Conservation (phyloP, 208 protist genomes). For the Leishmania braziliensis region DNA sequence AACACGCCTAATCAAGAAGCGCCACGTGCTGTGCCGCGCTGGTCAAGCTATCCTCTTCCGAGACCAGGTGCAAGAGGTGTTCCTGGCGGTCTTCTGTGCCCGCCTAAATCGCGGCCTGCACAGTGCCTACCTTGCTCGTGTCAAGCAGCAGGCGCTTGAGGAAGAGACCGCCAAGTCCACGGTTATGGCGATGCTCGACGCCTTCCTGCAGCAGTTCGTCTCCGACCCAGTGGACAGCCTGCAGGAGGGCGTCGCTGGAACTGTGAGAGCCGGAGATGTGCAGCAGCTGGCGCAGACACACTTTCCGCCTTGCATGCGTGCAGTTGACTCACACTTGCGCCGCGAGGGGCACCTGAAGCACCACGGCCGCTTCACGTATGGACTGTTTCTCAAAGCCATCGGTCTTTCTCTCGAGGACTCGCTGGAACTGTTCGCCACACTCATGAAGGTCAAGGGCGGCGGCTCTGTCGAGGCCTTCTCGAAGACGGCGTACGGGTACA, state of each 20-base stretch:
- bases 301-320: slow-evolving; percentile 93
- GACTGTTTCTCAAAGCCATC: slow-evolving; percentile 91
- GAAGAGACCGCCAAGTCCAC: slow-evolving; percentile 63
- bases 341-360: slow-evolving; percentile 89
- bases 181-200: slow-evolving; percentile 86
- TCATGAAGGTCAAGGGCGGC: slow-evolving; percentile 86
- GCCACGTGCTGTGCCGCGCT: slow-evolving; percentile 65
- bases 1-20: slow-evolving; percentile 76
- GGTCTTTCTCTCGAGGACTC: slow-evolving; percentile 87
- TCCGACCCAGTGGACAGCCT: slow-evolving; percentile 58
- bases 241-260: slow-evolving; percentile 55
- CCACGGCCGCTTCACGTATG: slow-evolving; percentile 89
- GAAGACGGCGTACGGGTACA: slow-evolving; percentile 92
- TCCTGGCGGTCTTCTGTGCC: slow-evolving; percentile 75
- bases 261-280: slow-evolving; percentile 77
- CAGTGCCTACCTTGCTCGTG: slow-evolving; percentile 71
- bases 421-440: slow-evolving; percentile 79
- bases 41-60: slow-evolving; percentile 78
- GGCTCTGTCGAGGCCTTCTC: slow-evolving; percentile 74
- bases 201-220: slow-evolving; percentile 85
- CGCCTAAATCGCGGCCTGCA: slow-evolving; percentile 75
- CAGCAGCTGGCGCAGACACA: slow-evolving; percentile 78
- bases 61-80: slow-evolving; percentile 86
- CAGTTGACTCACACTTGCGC: slow-evolving; percentile 81
- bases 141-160: slow-evolving; percentile 60